Conservation (phyloP, 2,329 filamentous ascomycete species). For the Clonostachys solani region DNA sequence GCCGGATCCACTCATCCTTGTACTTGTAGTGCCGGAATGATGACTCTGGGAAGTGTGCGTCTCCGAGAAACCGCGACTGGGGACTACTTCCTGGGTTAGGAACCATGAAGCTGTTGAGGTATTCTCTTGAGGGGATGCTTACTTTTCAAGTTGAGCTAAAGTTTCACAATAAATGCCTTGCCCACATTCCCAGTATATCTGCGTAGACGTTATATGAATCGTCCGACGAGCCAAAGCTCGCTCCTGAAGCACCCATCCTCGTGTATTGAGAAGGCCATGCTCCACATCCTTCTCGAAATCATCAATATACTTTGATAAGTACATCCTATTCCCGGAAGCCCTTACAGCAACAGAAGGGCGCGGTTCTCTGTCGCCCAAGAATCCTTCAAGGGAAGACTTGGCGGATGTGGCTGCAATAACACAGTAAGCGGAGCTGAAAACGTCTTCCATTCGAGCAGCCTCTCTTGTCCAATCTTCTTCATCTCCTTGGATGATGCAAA, state of each 20-base stretch:
- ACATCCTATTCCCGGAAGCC: not conserved
- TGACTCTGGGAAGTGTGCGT: not conserved
- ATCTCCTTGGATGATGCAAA: slow-evolving; percentile 14
- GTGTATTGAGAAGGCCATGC: not conserved
- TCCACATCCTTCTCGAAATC: not conserved
- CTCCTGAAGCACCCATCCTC: not conserved
- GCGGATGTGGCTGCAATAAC: not conserved
- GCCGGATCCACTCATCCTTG: not conserved
- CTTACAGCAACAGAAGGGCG: not conserved
- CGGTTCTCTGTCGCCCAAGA: not conserved
- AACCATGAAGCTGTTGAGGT: too few species aligned
- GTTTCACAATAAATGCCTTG: not conserved
- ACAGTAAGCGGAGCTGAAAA: not conserved
- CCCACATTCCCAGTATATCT: not conserved
- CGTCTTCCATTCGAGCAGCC: slow-evolving; percentile 14
- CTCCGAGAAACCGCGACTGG: not conserved
- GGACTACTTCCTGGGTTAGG: not conserved
- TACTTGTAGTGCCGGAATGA: not conserved
- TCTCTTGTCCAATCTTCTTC: slow-evolving; percentile 14
- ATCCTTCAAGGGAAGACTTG: not conserved
- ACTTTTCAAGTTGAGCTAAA: not conserved
- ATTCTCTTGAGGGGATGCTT: not conserved
- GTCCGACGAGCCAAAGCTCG: not conserved
- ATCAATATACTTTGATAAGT: not conserved
- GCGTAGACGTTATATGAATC: not conserved